phyloP scores from a whole-genome alignment of 1,284 basidiomycete genomes.

The Ustilago bromivora region DNA sequence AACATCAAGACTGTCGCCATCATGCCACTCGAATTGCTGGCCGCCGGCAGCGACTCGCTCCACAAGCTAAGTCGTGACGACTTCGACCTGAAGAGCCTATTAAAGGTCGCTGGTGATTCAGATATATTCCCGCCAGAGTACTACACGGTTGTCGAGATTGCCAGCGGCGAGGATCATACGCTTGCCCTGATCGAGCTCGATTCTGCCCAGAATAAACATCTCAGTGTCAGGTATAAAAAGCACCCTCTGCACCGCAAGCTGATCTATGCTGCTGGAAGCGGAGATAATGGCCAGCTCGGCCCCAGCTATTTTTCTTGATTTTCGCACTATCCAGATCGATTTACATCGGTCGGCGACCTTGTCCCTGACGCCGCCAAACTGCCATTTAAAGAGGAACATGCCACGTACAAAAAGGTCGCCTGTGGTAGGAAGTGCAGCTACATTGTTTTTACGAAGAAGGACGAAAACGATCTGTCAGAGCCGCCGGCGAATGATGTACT shows the following conservation, averaged over 20 bases:
- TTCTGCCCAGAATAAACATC: too few species aligned
- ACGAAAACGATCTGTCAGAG: too few species aligned
- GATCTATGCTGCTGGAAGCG: conserved; percentile 35
- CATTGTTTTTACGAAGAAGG: conserved; percentile 17
- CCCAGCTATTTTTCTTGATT: not conserved
- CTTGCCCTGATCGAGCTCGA: conserved; percentile 24
- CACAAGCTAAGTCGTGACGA: conserved; percentile 33
- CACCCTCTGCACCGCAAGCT: not conserved
- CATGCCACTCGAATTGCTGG: conserved; percentile 31
- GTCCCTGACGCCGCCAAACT: not conserved
- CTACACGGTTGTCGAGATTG: conserved; percentile 15
- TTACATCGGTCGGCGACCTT: not conserved
- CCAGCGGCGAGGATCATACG: conserved; percentile 49
- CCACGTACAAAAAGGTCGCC: conserved; percentile 16
- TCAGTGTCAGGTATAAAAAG: too few species aligned
- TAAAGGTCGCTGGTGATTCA: conserved; percentile 20
- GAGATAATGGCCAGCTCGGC: conserved; percentile 37
- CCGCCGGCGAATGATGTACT: conserved; percentile 15
- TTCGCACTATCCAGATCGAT: not conserved
- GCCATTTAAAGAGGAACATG: not conserved
- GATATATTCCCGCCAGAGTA: conserved; percentile 26
- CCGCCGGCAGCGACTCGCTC: conserved; percentile 49
- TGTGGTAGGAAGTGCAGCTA: conserved; percentile 54
- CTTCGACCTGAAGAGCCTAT: conserved; percentile 18
- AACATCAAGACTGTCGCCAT: not conserved